Base-by-base conservation (phyloP, 75 land plant species). In the Isoetes taiwanensis region DNA sequence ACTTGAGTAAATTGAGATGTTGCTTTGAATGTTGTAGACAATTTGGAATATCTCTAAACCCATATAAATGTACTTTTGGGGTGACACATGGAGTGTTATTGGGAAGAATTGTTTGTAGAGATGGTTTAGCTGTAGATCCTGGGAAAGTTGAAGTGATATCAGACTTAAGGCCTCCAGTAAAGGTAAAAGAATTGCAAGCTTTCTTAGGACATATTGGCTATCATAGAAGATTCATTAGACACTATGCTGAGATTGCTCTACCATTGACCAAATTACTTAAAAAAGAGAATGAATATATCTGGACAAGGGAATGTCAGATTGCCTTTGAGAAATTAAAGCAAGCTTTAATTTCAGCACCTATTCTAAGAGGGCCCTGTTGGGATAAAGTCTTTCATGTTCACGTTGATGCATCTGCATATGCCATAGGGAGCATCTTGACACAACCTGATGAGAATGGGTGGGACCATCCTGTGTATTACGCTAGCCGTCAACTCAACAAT, bases 131-230 rank as follows among this genome's bases (percentile, higher is more conserved):
- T 1, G 28, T 31, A 2, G 68, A 70, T 24, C 54, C 27, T 1
- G 40, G 12, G 2, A 70, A 70, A 34, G 38, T 64, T 11, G 30
- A n/a, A 3, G 26, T 27, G 5, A 70, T 70, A 17, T 32, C 28
- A 8, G 16, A 58, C 16, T 46, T 66, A 35, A 32, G 40, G 6
- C 28, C 20, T n/a, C 68, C 68, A 1, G 11, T 5, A 1, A 57
- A 0, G 9, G 3, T 57, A 0, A 34, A n/a, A 26, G 32, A 64
- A 20, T 28, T 64, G 8, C 27, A 52, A 17, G 54, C 29, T 3
- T 64, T 64, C 28, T 23, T 70, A n/a, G 73, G 73, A 8, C 57
- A 57, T 11, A 58, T 48, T 12, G 54, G 68, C 0, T 70, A 62
- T 24, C 54, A 64, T 29, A 0, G 64, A 10, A 0, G 31, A 24